Evolutionary conservation across 1,284 basidiomycete species (phyloP), one percentile per base, ranked within the genome.

Genomic region (Apiotrichum sp.): DNA sequence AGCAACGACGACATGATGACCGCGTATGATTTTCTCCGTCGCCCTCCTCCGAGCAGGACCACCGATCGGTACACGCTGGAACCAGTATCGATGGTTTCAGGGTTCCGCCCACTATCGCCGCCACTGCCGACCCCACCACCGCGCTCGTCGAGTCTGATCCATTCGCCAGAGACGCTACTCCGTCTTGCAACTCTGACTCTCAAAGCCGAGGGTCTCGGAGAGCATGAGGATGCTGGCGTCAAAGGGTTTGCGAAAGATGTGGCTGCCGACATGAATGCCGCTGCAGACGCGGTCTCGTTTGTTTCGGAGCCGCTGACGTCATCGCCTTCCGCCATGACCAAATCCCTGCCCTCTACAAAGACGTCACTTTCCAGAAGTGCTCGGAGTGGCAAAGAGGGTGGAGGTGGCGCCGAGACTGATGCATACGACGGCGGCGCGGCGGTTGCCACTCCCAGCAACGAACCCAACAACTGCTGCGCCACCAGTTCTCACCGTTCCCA

Each of bases 331-430:
- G 57, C 60, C 1, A 65, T 67, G 16, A 67, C 68, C 9, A 64
- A 67, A 33, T 67, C 70, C 8, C 56, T 75, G 2, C 73, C 74
- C 3, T 77, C 75, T 7, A 73, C 75, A 6, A 73, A 70, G 14
- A 77, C 75, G 8, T 75, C 73, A 7, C 61, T 77, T 2, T 77
- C 75, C 1, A 64, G 74, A 10, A 70, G 65, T 43, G 70, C 69
- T 16, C 74, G 74, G 53, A 71, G 66, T 53, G 69, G 68, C 29
- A 71, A 67, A 45, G 72, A 75, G 41, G 68, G 67, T 11, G 22
- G 22, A 22, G 22, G 22, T 22, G 22, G 22, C 22, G 4, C 16
- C 10, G 34, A 4, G 3, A 48, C 10, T 22, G 9, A 14, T 8
- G 22, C 22, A 22, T 22, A 22, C 22, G 22, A 22, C 22, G 22